Conservation (phyloP, 2,329 filamentous ascomycete genomes). For the Hypoxylon sp. region DNA sequence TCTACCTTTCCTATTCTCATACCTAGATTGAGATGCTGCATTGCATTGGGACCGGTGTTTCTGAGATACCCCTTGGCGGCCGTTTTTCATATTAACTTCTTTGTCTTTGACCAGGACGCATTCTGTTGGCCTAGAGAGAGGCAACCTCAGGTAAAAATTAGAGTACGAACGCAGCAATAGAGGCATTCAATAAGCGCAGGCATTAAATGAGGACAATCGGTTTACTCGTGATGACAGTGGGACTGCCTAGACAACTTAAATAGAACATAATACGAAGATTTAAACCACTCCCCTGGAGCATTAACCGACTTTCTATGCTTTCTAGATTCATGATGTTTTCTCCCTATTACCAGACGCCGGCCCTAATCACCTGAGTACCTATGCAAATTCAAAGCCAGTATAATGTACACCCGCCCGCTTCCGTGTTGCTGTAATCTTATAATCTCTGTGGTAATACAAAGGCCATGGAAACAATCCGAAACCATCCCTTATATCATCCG, state of each 20-base stretch:
- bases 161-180: constrained; percentile 14
- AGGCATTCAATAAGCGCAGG: constrained; percentile 6
- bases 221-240: constrained; percentile 7
- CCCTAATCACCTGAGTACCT: constrained; percentile 11
- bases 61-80: constrained; percentile 27
- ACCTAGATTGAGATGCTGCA: constrained; percentile 29
- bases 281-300: constrained; percentile 14
- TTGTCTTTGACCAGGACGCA: constrained; percentile 7
- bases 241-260: constrained; percentile 27
- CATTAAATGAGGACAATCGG: constrained; percentile 1
- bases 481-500: constrained; percentile 38
- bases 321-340: constrained; percentile 25
- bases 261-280: constrained; percentile 34
- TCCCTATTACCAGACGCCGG: constrained; percentile 24
- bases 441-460: constrained; percentile 12
- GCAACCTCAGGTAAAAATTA: background rate
- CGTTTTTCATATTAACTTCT: constrained; percentile 6
- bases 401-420: constrained; percentile 15
- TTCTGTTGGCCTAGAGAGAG: background rate
- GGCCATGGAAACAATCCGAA: background rate
- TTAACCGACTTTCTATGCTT: constrained; percentile 11
- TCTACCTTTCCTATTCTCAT: constrained; percentile 15
- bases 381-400: constrained; percentile 30
- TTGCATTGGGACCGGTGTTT: constrained; percentile 21
- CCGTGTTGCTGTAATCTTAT: constrained; percentile 13